These are phyloP conservation scores for Globisporangium uncinulatum DNA, from an alignment of 352 stramenopile genomes.

Conservation along the genomic window DNA sequence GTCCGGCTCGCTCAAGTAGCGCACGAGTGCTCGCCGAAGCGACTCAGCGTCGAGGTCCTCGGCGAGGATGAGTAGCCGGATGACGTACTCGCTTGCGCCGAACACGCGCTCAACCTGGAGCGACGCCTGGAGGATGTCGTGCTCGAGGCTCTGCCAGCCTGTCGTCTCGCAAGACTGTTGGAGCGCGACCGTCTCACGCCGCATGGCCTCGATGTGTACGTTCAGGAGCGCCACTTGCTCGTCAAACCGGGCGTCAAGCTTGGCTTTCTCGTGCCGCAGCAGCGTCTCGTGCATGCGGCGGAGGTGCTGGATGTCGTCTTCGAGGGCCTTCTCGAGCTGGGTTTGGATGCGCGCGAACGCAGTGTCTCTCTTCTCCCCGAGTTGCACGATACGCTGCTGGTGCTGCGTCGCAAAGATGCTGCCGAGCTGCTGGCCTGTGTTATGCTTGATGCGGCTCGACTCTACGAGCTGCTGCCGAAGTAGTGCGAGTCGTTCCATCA, in stretches of 20 bases:
- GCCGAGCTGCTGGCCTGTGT: constrained; percentile 39
- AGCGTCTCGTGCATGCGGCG: constrained; percentile 53
- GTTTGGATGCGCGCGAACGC: constrained; percentile 40
- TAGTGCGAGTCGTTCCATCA: constrained; percentile 47
- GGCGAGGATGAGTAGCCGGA: constrained; percentile 65
- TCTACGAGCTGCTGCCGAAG: constrained; percentile 49
- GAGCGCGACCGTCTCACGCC: constrained; percentile 32
- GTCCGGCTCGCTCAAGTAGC: constrained; percentile 41
- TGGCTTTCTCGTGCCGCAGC: constrained; percentile 50
- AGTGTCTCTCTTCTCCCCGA: constrained; percentile 29
- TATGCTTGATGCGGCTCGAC: constrained; percentile 41
- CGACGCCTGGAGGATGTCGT: constrained; percentile 37
- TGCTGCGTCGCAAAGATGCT: constrained; percentile 42
- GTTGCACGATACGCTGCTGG: constrained; percentile 23
- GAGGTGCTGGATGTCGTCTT: constrained; percentile 60
- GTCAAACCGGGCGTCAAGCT: constrained; percentile 59
- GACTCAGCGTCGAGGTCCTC: constrained; percentile 64
- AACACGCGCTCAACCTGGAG: constrained; percentile 69
- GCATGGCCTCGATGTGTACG: constrained; percentile 35
- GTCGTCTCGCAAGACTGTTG: constrained; percentile 46
- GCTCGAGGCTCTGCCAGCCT: constrained; percentile 51
- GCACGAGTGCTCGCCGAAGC: constrained; percentile 43
- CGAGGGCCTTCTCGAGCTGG: constrained; percentile 39
- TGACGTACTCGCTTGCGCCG: constrained; percentile 60
- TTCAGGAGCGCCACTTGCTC: constrained; percentile 32